phyloP scores from a whole-genome alignment of 257 asterid genomes.

The Handroanthus guayacan region DNA sequence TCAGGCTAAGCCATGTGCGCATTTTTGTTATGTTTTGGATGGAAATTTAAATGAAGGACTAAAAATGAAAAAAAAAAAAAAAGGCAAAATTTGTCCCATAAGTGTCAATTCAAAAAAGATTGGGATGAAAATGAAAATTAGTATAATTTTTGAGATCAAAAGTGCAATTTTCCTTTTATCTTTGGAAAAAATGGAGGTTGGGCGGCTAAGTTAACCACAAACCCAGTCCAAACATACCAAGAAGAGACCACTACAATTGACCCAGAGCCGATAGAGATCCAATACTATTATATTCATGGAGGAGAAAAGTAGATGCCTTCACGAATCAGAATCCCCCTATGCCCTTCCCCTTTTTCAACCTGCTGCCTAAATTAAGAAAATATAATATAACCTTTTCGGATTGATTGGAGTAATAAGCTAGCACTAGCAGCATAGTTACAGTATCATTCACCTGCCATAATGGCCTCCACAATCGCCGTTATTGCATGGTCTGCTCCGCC shows the following conservation, averaged over 20 bases:
- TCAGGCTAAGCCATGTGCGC: no score
- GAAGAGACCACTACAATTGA: neutral
- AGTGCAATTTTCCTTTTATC: no score
- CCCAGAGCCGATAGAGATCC: neutral
- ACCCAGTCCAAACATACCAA: neutral
- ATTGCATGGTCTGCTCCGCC: slow-evolving; percentile 72
- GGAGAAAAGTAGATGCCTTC: neutral
- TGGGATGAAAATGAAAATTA: no score
- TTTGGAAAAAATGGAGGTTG: no score
- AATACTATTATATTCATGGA: neutral
- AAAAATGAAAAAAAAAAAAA: no score
- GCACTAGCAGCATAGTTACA: slow-evolving; percentile 27
- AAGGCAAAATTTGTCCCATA: no score
- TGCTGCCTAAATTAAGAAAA: neutral
- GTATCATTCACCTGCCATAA: slow-evolving; percentile 28
- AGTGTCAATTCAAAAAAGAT: no score
- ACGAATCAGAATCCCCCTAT: slow-evolving; percentile 35
- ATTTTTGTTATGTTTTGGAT: no score
- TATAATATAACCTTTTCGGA: neutral
- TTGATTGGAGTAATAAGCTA: neutral
- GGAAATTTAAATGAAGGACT: no score
- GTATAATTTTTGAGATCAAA: no score
- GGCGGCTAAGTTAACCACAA: neutral
- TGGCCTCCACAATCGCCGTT: slow-evolving; percentile 75
- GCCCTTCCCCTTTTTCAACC: neutral